These are phyloP conservation scores for Boletus insuetus DNA, from an alignment of 768 basidiomycete genomes.

Conservation along the genomic window DNA sequence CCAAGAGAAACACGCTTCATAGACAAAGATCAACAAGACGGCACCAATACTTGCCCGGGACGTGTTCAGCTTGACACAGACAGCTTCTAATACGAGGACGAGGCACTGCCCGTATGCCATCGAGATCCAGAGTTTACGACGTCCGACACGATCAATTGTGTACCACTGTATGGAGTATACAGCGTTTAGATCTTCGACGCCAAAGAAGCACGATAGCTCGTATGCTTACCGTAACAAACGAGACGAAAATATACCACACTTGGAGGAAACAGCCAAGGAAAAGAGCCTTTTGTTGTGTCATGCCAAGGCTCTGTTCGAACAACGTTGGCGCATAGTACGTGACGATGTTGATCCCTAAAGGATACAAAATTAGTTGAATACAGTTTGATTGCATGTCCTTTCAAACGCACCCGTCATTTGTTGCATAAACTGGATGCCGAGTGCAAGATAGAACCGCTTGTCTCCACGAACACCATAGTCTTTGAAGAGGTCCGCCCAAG, in stretches of 20 bases:
- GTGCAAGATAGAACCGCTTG: not conserved
- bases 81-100: not conserved
- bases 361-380: not conserved
- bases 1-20: not conserved
- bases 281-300: not conserved
- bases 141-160: not conserved
- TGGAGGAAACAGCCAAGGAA: not conserved
- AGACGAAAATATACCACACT: not conserved
- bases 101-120: not conserved
- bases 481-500: not conserved
- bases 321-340: not conserved
- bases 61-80: not conserved
- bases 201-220: too few relatives aligned
- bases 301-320: not conserved
- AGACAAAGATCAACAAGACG: too few relatives aligned
- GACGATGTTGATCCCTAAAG: not conserved
- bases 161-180: not conserved
- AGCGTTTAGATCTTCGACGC: too few relatives aligned
- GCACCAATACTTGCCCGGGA: not conserved
- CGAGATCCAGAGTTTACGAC: not conserved
- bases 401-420: not conserved
- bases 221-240: not conserved
- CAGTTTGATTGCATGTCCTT: not conserved
- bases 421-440: not conserved
- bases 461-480: not conserved